A percentile compares a stretch with the other conserved stretches of the same genome.
Conservation (phyloP, 768 basidiomycete genomes). For the Saitozyma sp. region DNA sequence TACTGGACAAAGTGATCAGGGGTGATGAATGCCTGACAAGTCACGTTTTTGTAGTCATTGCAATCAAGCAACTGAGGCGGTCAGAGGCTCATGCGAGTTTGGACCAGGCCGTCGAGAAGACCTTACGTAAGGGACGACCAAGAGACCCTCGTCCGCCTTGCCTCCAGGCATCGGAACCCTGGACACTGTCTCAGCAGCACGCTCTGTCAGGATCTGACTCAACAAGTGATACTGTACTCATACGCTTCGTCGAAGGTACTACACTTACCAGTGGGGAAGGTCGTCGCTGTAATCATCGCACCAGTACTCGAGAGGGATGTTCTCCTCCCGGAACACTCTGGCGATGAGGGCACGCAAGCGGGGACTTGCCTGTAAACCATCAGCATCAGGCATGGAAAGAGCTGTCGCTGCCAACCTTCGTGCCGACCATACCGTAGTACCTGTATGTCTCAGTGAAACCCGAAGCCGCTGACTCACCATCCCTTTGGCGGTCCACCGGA, state of each 20-base stretch:
- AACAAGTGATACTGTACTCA: too few species aligned
- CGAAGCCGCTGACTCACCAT: too few species aligned
- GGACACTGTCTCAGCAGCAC: too few species aligned
- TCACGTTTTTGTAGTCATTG: conserved; percentile 43
- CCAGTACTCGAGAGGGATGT: conserved; percentile 35
- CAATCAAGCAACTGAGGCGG: too few species aligned
- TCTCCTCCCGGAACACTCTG: conserved; percentile 35
- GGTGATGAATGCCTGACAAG: conserved; percentile 27
- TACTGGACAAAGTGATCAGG: conserved; percentile 35
- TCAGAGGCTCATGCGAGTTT: too few species aligned
- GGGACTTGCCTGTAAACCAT: too few species aligned
- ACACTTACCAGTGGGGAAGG: conserved; percentile 38
- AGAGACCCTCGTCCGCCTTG: conserved; percentile 20
- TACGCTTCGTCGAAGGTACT: too few species aligned
- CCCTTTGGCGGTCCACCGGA: too few species aligned
- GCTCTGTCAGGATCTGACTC: too few species aligned
- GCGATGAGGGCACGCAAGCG: conserved; percentile 37
- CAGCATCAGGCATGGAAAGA: too few species aligned
- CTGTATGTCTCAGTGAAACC: too few species aligned
- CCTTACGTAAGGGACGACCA: conserved; percentile 36
- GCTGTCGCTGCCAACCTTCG: conserved; percentile 28
- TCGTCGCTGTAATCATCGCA: conserved; percentile 37
- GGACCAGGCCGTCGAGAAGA: too few species aligned
- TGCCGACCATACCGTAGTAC: conserved; percentile 47
- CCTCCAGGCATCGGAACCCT: conserved; percentile 10